Evolutionary conservation across 495 filamentous ascomycete genomes (phyloP).

Genomic region (Xylaria longipes): DNA sequence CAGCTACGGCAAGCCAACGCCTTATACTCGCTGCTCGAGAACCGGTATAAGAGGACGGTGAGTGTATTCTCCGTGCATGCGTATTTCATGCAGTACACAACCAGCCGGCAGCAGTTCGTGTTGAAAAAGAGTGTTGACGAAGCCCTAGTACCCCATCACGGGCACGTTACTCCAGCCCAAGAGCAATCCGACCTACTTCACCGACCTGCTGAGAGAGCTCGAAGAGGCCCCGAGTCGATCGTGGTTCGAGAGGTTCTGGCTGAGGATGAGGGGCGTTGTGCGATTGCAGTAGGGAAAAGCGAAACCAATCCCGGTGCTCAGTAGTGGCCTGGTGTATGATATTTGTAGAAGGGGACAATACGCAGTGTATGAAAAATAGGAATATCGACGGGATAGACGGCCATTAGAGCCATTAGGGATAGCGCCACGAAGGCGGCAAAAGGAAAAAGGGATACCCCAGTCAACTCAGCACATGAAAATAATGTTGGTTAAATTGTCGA

Average conservation of each 20-base stretch:
- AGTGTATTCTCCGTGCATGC: not conserved
- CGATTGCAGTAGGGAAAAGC: slow-evolving; percentile 50
- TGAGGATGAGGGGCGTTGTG: slow-evolving; percentile 69
- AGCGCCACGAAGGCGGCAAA: not conserved
- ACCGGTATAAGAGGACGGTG: slow-evolving; percentile 71
- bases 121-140: slow-evolving; percentile 5
- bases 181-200: slow-evolving; percentile 79
- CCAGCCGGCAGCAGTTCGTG: not conserved
- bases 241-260: slow-evolving; percentile 60
- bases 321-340: not conserved
- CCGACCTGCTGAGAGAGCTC: slow-evolving; percentile 72
- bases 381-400: not conserved
- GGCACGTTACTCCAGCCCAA: slow-evolving; percentile 68
- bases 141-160: slow-evolving; percentile 66
- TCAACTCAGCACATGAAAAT: not conserved
- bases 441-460: not conserved
- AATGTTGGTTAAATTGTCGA: not conserved
- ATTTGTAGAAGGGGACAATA: not conserved
- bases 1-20: slow-evolving; percentile 69
- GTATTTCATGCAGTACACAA: not conserved
- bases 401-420: not conserved
- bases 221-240: slow-evolving; percentile 71
- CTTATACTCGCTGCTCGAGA: slow-evolving; percentile 74
- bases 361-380: not conserved
- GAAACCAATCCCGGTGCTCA: not conserved